phyloP scores from a whole-genome alignment of 257 asterid species.

The Thymus quinquecostatus region DNA sequence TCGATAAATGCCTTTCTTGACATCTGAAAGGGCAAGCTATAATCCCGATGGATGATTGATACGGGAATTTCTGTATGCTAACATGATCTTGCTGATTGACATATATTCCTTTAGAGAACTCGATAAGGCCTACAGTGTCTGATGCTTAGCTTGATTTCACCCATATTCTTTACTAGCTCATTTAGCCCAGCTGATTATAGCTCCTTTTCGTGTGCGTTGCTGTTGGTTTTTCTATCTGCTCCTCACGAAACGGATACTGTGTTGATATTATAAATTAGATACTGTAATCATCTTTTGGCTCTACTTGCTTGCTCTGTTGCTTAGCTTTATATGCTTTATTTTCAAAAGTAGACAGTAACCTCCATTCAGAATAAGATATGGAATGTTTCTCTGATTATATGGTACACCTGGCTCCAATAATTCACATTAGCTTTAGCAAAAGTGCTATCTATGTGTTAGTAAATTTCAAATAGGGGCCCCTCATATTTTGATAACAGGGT shows the following conservation, averaged over 20 bases:
- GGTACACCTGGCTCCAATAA: conserved; percentile 38
- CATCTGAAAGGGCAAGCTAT: conserved; percentile 31
- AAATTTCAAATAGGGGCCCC: conserved; percentile 30
- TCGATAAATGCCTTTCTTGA: conserved; percentile 19
- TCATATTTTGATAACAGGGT: conserved; percentile 18
- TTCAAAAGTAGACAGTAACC: conserved; percentile 34
- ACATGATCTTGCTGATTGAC: background rate
- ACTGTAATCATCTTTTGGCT: conserved; percentile 12
- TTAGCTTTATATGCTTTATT: conserved; percentile 32
- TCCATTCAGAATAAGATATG: conserved; percentile 29
- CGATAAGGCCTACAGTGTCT: conserved; percentile 20
- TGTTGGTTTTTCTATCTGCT: conserved; percentile 26
- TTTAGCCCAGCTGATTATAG: conserved; percentile 17
- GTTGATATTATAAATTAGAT: conserved; percentile 1
- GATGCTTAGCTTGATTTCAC: conserved; percentile 27
- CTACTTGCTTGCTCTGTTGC: conserved; percentile 23
- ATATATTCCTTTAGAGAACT: conserved; percentile 29
- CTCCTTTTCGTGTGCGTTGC: conserved; percentile 10
- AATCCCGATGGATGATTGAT: background rate
- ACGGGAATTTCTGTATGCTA: conserved; percentile 31
- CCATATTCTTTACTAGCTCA: conserved; percentile 4
- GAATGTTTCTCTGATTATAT: conserved; percentile 26
- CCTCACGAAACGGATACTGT: conserved; percentile 14
- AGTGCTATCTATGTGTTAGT: conserved; percentile 21
- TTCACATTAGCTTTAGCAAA: conserved; percentile 32